Base-by-base conservation (phyloP, 192 early-diverging fungal genomes). In the Chytriomyces hyalinus region DNA sequence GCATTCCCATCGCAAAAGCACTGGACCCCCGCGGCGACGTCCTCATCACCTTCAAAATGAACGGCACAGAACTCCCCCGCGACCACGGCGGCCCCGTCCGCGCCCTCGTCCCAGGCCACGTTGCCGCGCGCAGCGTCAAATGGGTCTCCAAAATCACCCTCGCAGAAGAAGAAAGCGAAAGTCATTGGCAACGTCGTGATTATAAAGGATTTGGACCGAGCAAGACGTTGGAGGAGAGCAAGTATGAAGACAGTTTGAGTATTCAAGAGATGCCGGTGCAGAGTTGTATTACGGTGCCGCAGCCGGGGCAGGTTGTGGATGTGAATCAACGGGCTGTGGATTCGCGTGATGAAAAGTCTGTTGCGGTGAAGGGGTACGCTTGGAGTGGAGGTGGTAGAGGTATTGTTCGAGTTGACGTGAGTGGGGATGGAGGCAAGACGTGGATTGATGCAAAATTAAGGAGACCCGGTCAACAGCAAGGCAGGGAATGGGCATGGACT, bases 101-200 rank as follows among this genome's bases (percentile, higher is more conserved):
- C 15, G 87, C 92, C n/a, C 89, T 97, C 49, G 90, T 96, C 6
- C 95, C 95, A 26, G 96, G 96, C 3, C 84, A 89, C 71, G 95
- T 97, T 48, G 96, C 95, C 17, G 96, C 94, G 0, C 88, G 96
- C 47, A 91, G 84, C 74, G 91, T 96, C 78, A 97, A 97, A 73
- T 96, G 93, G 93, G 36, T 78, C n/a, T 24, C 50, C 2, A 49
- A 60, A 59, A 81, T 84, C 61, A 69, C 76, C 53, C 51, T 88
- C 9, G 65, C 76, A 46, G 82, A 87, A 50, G 84, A 86, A 22
- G 86, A 83, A 65, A 57, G 47, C 47, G 50, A 22, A 17, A 75
- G 72, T 8, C 84, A 82, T 70, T 88, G 82, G 86, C 82, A 81
- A 78, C 64, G 85, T 73, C 15, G 81, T 75, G 76, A 86, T 67